Conservation (phyloP, 352 stramenopile genomes). For the Globisporangium middletonii region DNA sequence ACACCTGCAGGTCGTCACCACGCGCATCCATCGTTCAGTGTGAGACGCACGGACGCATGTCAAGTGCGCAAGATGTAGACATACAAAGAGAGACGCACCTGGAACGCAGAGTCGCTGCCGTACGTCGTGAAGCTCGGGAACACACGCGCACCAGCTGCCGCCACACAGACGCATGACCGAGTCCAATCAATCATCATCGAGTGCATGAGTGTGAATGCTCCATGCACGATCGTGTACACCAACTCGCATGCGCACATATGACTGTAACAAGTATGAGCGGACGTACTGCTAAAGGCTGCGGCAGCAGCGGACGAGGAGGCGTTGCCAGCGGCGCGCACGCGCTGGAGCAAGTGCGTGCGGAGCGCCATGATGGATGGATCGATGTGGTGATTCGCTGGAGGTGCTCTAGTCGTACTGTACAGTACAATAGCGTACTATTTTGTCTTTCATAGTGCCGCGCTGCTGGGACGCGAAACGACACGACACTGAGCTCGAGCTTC, state of each 20-base stretch:
- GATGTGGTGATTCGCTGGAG: conserved; percentile 9
- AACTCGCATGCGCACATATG: no score
- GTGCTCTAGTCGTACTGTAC: no score
- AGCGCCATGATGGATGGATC: conserved; percentile 13
- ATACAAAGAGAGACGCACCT: conserved; percentile 18
- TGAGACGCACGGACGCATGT: background rate
- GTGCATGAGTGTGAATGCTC: no score
- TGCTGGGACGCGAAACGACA: no score
- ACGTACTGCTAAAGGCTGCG: conserved; percentile 25
- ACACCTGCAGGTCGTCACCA: conserved; percentile 20
- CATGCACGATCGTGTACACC: no score
- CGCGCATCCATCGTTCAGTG: background rate
- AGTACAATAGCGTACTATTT: no score
- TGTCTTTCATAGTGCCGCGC: no score
- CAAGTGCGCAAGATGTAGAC: background rate
- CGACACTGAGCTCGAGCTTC: no score
- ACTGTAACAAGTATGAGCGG: background rate
- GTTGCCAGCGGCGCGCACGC: conserved; percentile 6
- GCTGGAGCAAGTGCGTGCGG: conserved; percentile 21
- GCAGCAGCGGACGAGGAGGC: conserved; percentile 8
- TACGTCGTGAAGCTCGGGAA: conserved; percentile 78
- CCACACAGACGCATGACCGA: no score
- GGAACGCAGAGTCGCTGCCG: conserved; percentile 66
- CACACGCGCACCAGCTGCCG: conserved; percentile 44
- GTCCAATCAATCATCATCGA: no score